Evolutionary conservation across 306 rosid species (phyloP).

Genomic region (Fagus sylvatica): DNA sequence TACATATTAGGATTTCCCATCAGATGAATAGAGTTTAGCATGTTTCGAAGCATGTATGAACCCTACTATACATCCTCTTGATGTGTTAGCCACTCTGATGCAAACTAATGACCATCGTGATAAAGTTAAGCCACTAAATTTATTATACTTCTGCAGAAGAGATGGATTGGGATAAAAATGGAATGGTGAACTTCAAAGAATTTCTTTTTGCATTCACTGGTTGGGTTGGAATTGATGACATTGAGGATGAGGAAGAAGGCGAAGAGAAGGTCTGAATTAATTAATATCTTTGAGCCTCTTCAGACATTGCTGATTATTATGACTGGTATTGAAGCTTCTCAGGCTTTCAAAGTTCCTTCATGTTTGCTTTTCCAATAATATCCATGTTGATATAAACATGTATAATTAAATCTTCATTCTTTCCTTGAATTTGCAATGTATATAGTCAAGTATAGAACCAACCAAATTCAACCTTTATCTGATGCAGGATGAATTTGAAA

Average conservation of each 20-base stretch:
- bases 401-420: constrained; percentile 14
- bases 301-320: not conserved
- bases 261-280: constrained; percentile 23
- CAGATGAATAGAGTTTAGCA: not conserved
- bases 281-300: constrained; percentile 1
- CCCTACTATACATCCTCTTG: not conserved
- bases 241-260: constrained; percentile 67
- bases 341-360: constrained; percentile 18
- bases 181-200: constrained; percentile 98
- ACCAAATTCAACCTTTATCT: constrained; percentile 14
- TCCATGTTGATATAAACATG: constrained; percentile 27
- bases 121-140: not conserved
- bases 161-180: constrained; percentile 99
- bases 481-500: not conserved
- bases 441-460: constrained; percentile 32
- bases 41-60: not conserved
- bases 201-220: constrained; percentile 90
- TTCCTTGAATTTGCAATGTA: constrained; percentile 33
- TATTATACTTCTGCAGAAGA: constrained; percentile 63
- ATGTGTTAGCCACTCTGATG: not conserved
- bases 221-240: constrained; percentile 96
- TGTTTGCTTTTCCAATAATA: constrained; percentile 40
- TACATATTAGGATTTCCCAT: not conserved
- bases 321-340: constrained; percentile 11
- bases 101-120: not conserved